These are phyloP conservation scores for Panicum hallii DNA, from an alignment of 202 grass and related monocot genomes.

Conservation along the genomic window DNA sequence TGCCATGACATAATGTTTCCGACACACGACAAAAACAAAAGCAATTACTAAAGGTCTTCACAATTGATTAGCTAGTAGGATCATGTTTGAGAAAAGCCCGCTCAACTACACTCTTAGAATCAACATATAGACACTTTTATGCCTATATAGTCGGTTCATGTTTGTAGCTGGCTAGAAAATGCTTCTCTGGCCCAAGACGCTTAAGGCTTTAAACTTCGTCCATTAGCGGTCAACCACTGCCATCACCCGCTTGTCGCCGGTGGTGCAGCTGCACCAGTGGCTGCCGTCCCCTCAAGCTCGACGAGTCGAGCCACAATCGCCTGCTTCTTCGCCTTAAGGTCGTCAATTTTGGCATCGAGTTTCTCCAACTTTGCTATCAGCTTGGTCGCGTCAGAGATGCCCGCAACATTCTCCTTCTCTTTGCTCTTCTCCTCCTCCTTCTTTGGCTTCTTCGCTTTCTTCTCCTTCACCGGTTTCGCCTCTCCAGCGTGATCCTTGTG, in stretches of 20 bases:
- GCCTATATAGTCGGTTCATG: too few species aligned
- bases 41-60: too few species aligned
- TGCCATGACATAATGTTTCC: too few species aligned
- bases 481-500: conserved; percentile 33
- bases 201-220: too few species aligned
- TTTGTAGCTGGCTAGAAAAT: too few species aligned
- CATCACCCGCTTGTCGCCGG: conserved; percentile 31
- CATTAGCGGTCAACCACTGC: too few species aligned
- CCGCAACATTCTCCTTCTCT: conserved; percentile 37
- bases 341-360: conserved; percentile 56
- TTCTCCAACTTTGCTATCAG: conserved; percentile 55
- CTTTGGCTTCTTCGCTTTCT: conserved; percentile 50
- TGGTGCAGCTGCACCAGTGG: conserved; percentile 4
- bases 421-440: conserved; percentile 43
- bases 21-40: too few species aligned
- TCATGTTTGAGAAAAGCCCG: too few species aligned
- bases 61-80: too few species aligned
- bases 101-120: too few species aligned
- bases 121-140: too few species aligned
- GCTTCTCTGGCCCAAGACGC: too few species aligned
- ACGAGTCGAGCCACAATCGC: conserved; percentile 45
- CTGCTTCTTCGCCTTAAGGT: conserved; percentile 58
- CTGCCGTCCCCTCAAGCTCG: conserved; percentile 22
- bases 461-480: conserved; percentile 30
- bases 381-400: conserved; percentile 35